Evolutionary conservation across 257 asterid species (phyloP).

Genomic region (Schizonepeta tenuifolia): DNA sequence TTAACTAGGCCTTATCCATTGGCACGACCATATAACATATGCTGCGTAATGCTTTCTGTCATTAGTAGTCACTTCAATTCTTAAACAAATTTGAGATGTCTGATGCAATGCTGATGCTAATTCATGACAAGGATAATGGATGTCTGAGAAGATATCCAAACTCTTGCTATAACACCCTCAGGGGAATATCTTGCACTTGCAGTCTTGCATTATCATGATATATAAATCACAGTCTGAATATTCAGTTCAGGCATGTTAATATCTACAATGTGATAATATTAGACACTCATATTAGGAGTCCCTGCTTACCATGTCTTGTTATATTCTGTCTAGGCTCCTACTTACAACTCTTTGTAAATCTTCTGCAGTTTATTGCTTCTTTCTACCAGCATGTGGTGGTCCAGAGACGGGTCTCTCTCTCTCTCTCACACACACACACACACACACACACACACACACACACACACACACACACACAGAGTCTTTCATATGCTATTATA

Average conservation of each 20-base stretch:
- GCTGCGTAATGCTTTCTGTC: constrained; percentile 1
- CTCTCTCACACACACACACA: constrained; percentile 9
- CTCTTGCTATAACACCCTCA: background rate
- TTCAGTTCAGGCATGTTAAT: constrained; percentile 8
- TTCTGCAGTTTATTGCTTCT: constrained; percentile 89
- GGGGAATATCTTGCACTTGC: constrained; percentile 17
- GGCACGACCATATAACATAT: background rate
- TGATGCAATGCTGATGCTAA: constrained; percentile 2
- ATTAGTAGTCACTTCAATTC: constrained; percentile 6
- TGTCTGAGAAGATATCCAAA: background rate
- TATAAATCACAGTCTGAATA: background rate
- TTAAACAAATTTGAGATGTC: background rate
- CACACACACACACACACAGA: too few relatives aligned
- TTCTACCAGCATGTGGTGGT: constrained; percentile 96
- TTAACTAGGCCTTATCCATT: background rate
- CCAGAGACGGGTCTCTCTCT: constrained; percentile 78
- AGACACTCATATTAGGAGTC: constrained; percentile 5
- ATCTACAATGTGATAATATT: background rate
- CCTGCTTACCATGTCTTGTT: constrained; percentile 4
- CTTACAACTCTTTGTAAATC: constrained; percentile 30
- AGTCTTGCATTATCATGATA: constrained; percentile 14
- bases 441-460: background rate
- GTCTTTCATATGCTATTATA: background rate
- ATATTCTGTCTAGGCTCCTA: constrained; percentile 17
- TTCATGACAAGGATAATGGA: background rate